These are phyloP conservation scores for Claviceps spartinae DNA, from an alignment of 2,329 filamentous ascomycete genomes.

Conservation along the genomic window DNA sequence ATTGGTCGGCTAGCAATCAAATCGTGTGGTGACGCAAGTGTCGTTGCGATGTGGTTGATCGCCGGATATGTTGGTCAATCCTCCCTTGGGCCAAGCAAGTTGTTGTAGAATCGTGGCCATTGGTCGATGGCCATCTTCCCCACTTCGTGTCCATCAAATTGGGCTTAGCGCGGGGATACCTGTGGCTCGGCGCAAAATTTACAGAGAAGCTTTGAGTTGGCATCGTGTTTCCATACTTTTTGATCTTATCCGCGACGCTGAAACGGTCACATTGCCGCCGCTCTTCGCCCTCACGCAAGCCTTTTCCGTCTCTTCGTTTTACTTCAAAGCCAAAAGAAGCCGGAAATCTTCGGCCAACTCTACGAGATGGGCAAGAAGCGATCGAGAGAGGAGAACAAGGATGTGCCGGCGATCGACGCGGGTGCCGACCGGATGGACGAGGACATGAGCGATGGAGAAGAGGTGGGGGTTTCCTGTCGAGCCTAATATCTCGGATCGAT, in stretches of 20 bases:
- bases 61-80: too few relatives aligned
- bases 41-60: background rate
- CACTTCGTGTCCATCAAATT: too few relatives aligned
- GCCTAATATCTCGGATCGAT: too few relatives aligned
- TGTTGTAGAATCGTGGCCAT: background rate
- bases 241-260: too few relatives aligned
- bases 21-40: constrained; percentile 3
- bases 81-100: too few relatives aligned
- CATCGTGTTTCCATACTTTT: too few relatives aligned
- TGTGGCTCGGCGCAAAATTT: too few relatives aligned
- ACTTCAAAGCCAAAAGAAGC: background rate
- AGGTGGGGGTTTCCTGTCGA: constrained; percentile 22
- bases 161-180: too few relatives aligned
- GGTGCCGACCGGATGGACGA: constrained; percentile 36
- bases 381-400: constrained; percentile 32
- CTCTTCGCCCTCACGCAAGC: background rate
- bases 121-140: background rate
- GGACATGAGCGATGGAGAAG: constrained; percentile 40
- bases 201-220: too few relatives aligned
- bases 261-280: background rate
- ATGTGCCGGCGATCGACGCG: constrained; percentile 25
- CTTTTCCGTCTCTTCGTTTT: background rate
- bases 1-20: background rate
- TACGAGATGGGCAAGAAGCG: constrained; percentile 36
- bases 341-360: background rate